phyloP scores from a whole-genome alignment of 768 basidiomycete species.

The Tricholoma saponaceum region DNA sequence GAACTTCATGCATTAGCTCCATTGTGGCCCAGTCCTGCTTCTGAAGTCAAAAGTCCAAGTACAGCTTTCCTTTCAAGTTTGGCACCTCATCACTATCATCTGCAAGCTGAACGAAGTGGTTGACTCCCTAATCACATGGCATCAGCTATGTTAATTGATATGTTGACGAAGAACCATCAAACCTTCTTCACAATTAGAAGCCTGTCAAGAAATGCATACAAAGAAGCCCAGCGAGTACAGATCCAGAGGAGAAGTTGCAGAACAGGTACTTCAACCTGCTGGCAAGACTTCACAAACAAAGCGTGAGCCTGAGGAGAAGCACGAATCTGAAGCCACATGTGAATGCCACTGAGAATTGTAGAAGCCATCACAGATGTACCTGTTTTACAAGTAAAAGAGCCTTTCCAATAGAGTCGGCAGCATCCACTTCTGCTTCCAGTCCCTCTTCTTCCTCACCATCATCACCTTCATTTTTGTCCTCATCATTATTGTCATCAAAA shows the following conservation, averaged over 20 bases:
- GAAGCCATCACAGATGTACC: neutral
- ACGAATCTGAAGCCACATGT: slow-evolving; percentile 1
- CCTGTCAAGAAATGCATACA: neutral
- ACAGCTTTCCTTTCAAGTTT: slow-evolving; percentile 6
- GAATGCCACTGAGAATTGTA: neutral
- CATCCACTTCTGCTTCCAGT: neutral
- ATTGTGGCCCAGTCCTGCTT: no score
- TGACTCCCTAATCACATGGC: slow-evolving; percentile 6
- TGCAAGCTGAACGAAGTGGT: slow-evolving; percentile 10
- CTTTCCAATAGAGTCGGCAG: slow-evolving; percentile 4
- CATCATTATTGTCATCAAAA: neutral
- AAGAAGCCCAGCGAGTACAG: neutral
- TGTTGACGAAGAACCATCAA: neutral
- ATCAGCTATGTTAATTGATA: neutral
- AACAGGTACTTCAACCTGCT: neutral
- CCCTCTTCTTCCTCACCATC: neutral
- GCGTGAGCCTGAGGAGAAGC: slow-evolving; percentile 1
- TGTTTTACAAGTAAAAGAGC: slow-evolving; percentile 3
- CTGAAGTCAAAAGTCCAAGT: slow-evolving; percentile 12
- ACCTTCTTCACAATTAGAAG: neutral
- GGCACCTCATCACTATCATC: slow-evolving; percentile 14
- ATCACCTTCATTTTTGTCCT: neutral
- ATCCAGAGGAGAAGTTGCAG: neutral
- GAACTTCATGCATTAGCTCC: slow-evolving; percentile 10
- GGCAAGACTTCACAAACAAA: neutral